Conservation (phyloP, 768 basidiomycete species). For the Kwoniella dendrophila region DNA sequence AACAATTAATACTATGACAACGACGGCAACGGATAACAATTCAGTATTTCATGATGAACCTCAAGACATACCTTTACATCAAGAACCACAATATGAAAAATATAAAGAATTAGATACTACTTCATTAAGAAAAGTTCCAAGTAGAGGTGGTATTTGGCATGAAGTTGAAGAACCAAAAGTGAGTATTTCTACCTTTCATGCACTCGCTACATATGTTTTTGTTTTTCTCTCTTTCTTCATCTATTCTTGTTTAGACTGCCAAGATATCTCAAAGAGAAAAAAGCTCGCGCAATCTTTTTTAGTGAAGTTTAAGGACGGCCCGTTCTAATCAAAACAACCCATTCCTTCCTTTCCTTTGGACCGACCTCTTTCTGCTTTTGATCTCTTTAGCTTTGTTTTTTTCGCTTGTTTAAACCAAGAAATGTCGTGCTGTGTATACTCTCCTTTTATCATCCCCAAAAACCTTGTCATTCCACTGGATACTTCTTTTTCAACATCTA, state of each 20-base stretch:
- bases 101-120: constrained; percentile 18
- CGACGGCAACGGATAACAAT: not conserved
- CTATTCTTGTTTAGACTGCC: constrained; percentile 8
- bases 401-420: not conserved
- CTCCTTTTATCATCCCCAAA: not conserved
- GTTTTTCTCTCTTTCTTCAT: not conserved
- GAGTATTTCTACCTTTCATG: constrained; percentile 23
- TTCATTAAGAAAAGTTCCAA: constrained; percentile 32
- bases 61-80: not conserved
- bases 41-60: constrained; percentile 11
- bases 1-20: not conserved
- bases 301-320: not conserved
- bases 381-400: not conserved
- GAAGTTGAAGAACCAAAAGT: constrained; percentile 32
- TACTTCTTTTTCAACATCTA: not conserved
- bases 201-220: not conserved
- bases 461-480: not conserved
- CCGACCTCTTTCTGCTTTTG: not conserved
- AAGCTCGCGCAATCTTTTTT: not conserved
- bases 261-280: not conserved
- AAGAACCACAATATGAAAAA: constrained; percentile 2
- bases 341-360: not conserved
- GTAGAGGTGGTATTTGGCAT: constrained; percentile 40
- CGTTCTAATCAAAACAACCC: constrained; percentile 6
- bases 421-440: no score